These are phyloP conservation scores for Phellopilus nigrolimitatus DNA, from an alignment of 1,284 basidiomycete species.

Conservation along the genomic window DNA sequence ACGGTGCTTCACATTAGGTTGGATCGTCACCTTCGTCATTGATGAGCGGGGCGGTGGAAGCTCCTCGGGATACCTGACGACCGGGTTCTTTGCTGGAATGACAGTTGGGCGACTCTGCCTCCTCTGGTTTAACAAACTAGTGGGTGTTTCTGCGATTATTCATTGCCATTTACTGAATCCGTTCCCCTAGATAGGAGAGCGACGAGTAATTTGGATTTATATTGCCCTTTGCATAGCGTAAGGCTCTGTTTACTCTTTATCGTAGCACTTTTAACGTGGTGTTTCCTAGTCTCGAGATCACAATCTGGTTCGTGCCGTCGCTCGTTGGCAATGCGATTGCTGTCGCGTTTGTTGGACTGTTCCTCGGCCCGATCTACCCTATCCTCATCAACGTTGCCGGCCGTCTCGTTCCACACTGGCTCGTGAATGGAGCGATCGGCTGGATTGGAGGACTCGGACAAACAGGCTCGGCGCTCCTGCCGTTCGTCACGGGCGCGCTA, in stretches of 20 bases:
- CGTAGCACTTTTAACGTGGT: neutral
- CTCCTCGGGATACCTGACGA: conserved; percentile 47
- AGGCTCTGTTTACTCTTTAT: neutral
- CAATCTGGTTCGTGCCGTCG: conserved; percentile 34
- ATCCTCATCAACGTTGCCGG: conserved; percentile 59
- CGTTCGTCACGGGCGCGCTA: conserved; percentile 58
- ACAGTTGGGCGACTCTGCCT: conserved; percentile 52
- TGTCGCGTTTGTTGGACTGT: conserved; percentile 35
- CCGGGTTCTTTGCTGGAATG: conserved; percentile 57
- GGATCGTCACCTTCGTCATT: conserved; percentile 60
- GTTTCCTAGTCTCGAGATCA: conserved; percentile 29
- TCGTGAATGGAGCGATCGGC: conserved; percentile 62
- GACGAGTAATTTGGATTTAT: conserved; percentile 49
- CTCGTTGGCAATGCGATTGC: conserved; percentile 35
- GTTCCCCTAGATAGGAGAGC: conserved; percentile 43
- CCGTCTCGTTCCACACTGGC: conserved; percentile 53
- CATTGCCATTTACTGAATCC: neutral
- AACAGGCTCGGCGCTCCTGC: conserved; percentile 60
- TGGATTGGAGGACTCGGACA: conserved; percentile 65
- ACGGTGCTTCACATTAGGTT: conserved; percentile 36
- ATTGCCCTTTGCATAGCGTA: conserved; percentile 47
- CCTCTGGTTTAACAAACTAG: conserved; percentile 55
- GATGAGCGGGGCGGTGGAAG: conserved; percentile 42
- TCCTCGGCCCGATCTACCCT: conserved; percentile 61
- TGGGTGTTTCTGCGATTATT: conserved; percentile 24